Evolutionary conservation across 345 rosid species (phyloP), one percentile per base, ranked within the genome.

Genomic region (Kandelia obovata): DNA sequence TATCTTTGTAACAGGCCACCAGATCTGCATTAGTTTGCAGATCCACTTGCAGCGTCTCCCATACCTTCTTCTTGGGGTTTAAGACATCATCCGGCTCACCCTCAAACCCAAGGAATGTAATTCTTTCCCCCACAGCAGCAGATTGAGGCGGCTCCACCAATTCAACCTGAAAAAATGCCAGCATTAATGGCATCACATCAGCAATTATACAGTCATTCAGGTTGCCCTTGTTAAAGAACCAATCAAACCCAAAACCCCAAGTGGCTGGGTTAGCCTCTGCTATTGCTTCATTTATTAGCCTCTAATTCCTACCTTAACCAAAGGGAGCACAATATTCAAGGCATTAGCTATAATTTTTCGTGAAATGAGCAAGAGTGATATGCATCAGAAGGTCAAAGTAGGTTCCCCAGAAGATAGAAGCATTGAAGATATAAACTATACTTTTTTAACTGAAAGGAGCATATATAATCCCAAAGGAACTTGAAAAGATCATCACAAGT

Each of bases 21-120:
- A 85, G 85, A 37, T 86, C 86, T 2, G 77, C 62, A 51, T 84
- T 78, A 2, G 90, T 83, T 70, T 61, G 81, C 16, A 95, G 79
- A 81, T 92, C 91, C 52, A 81, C 87, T 77, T 84, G 83, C 69
- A 95, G 80, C 0, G 85, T 83, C 81, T 95, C 98, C 96, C 91
- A 92, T 8, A 95, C 82, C 81, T 95, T 95, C 91, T 84, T 95
- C 89, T 92, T 95, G 2, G 98, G 96, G 84, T 84, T 89, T 66
- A 92, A 80, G 25, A 87, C 80, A 43, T 82, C 98, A 37, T 95
- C 98, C 5, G 96, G 85, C 78, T 81, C 88, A 1, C 97, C 97
- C 74, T 84, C 88, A 46, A 83, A 78, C 31, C 97, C 96, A 0
- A 86, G 78, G 58, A 91, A 88, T 30, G 85, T 82, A 64, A 94